Conservation (phyloP, 2,329 filamentous ascomycete species). For the Colletotrichum melonis region DNA sequence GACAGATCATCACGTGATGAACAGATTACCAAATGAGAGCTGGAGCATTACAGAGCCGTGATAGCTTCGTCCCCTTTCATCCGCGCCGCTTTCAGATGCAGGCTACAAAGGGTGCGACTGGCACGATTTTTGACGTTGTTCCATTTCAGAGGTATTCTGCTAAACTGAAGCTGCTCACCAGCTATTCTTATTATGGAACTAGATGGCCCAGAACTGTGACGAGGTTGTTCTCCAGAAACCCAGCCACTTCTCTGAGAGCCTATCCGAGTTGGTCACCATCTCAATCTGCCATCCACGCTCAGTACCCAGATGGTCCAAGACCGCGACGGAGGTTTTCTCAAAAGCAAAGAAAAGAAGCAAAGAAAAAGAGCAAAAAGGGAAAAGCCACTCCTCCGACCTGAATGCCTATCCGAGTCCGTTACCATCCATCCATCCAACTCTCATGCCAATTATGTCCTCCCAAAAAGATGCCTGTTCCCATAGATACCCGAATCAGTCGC, state of each 20-base stretch:
- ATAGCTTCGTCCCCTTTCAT: not conserved
- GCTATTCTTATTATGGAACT: not conserved
- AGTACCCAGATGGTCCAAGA: too few relatives aligned
- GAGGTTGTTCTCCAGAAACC: not conserved
- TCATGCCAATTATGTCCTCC: not conserved
- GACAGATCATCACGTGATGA: conserved; percentile 29
- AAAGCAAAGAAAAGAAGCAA: too few relatives aligned
- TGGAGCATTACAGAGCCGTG: conserved; percentile 20
- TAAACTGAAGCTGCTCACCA: not conserved
- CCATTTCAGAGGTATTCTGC: not conserved
- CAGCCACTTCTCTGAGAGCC: not conserved
- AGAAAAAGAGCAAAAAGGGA: too few relatives aligned
- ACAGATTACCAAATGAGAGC: conserved; percentile 18
- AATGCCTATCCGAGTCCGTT: not conserved
- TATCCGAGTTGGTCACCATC: not conserved
- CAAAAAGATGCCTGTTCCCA: too few relatives aligned
- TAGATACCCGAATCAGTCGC: not conserved
- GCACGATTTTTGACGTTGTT: not conserved
- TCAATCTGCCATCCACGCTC: too few relatives aligned
- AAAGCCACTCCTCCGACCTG: not conserved
- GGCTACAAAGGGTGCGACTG: not conserved
- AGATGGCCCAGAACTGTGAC: not conserved
- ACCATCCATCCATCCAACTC: too few relatives aligned
- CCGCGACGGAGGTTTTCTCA: too few relatives aligned
- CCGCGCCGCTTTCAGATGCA: not conserved